These are phyloP conservation scores for Plenodomus lindquistii DNA, from an alignment of 2,329 filamentous ascomycete species.

Conservation along the genomic window DNA sequence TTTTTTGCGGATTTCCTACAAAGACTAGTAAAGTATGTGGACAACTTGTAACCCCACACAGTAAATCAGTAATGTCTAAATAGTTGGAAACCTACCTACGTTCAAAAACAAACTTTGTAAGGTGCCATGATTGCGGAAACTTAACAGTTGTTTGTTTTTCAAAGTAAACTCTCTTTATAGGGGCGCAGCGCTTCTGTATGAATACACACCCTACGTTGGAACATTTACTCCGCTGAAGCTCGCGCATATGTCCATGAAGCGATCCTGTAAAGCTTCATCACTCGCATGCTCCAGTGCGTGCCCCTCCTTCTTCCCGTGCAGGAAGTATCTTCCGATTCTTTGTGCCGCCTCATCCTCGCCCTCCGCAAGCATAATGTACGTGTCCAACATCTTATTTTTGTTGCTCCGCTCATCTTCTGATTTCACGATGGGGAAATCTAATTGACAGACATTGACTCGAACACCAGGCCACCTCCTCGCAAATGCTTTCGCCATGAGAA, in stretches of 20 bases:
- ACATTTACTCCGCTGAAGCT: conserved; percentile 42
- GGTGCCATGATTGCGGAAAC: too few species aligned
- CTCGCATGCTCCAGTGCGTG: conserved; percentile 31
- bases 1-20: neutral
- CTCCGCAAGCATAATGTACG: conserved; percentile 54
- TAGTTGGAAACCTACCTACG: too few species aligned
- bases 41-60: too few species aligned
- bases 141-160: too few species aligned
- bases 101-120: too few species aligned
- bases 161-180: too few species aligned
- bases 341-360: conserved; percentile 37
- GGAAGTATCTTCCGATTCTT: conserved; percentile 48
- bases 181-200: too few species aligned
- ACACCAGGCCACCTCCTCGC: conserved; percentile 52
- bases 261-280: conserved; percentile 51
- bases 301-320: conserved; percentile 32
- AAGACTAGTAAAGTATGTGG: too few species aligned
- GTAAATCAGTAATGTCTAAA: too few species aligned
- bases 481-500: conserved; percentile 60
- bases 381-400: conserved; percentile 53
- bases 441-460: conserved; percentile 51
- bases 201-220: conserved; percentile 6
- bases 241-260: conserved; percentile 47
- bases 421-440: conserved; percentile 60
- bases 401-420: conserved; percentile 61